These are phyloP conservation scores for Centella asiatica DNA, from an alignment of 129 eudicot genomes.

Conservation along the genomic window DNA sequence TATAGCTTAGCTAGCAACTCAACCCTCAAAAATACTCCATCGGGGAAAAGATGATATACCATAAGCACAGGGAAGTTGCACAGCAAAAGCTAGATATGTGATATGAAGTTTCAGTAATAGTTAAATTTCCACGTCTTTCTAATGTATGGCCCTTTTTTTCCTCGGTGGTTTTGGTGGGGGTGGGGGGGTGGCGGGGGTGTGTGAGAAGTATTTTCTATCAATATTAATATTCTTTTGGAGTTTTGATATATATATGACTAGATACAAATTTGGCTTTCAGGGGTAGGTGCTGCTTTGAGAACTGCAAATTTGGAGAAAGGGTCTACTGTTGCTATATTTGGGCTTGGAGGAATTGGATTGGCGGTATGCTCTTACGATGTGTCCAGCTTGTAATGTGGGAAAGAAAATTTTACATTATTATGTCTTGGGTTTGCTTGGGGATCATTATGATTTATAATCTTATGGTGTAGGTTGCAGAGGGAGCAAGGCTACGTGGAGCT, in stretches of 20 bases:
- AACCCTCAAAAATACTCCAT: too few species aligned
- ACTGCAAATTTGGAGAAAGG: slow-evolving; percentile 78
- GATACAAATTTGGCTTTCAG: slow-evolving; percentile 29
- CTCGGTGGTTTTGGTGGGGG: too few species aligned
- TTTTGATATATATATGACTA: neutral
- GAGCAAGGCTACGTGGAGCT: slow-evolving; percentile 84
- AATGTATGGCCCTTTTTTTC: too few species aligned
- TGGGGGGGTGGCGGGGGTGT: too few species aligned
- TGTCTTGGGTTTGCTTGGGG: slow-evolving; percentile 5
- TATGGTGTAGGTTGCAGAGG: slow-evolving; percentile 71
- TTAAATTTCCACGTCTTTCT: too few species aligned
- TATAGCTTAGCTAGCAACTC: too few species aligned
- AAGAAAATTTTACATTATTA: neutral
- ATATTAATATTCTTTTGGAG: too few species aligned
- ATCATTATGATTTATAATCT: neutral
- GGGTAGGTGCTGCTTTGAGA: slow-evolving; percentile 93
- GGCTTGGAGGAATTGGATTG: slow-evolving; percentile 77
- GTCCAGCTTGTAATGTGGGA: neutral
- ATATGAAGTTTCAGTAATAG: too few species aligned
- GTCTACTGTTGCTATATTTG: slow-evolving; percentile 80
- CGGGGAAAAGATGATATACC: too few species aligned
- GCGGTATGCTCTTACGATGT: slow-evolving; percentile 43
- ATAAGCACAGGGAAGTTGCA: too few species aligned
- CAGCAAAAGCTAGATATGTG: too few species aligned
- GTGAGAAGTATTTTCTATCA: too few species aligned